A percentile compares a stretch with the other conserved stretches of the same genome.
Evolutionary conservation across 495 filamentous ascomycete genomes (phyloP).

Genomic region (Penicillium taxi): DNA sequence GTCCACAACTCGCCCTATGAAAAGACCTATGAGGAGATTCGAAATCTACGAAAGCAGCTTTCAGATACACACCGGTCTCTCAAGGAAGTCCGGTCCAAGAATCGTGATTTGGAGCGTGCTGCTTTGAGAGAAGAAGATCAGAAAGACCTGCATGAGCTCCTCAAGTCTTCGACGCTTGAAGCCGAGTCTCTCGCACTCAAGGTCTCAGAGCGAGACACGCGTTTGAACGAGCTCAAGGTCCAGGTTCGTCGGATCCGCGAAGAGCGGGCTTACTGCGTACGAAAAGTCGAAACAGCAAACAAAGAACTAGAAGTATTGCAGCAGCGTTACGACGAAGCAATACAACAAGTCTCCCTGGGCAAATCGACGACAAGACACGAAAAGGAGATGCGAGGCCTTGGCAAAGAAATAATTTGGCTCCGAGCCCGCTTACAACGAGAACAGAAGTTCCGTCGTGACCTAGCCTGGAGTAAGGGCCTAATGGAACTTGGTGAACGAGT

Average conservation of each 20-base stretch:
- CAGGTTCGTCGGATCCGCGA: constrained; percentile 51
- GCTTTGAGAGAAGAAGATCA: constrained; percentile 51
- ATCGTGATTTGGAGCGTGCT: constrained; percentile 39
- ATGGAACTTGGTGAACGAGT: constrained; percentile 72
- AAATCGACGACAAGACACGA: constrained; percentile 54
- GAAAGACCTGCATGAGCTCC: constrained; percentile 55
- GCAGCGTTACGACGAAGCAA: constrained; percentile 43
- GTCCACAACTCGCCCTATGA: constrained; percentile 45
- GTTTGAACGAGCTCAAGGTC: constrained; percentile 47
- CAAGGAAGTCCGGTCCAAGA: constrained; percentile 48
- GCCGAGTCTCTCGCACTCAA: constrained; percentile 56
- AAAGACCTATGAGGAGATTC: constrained; percentile 53
- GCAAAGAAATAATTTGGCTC: constrained; percentile 85
- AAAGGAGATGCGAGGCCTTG: constrained; percentile 74
- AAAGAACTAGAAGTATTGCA: constrained; percentile 50
- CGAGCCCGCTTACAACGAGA: constrained; percentile 70
- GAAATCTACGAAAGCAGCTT: constrained; percentile 54
- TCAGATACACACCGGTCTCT: constrained; percentile 52
- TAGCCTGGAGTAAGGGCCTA: constrained; percentile 72
- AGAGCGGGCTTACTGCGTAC: constrained; percentile 45
- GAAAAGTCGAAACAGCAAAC: constrained; percentile 39
- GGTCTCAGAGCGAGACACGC: constrained; percentile 44
- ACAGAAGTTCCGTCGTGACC: constrained; percentile 64
- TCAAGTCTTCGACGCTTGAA: constrained; percentile 59
- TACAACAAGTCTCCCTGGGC: constrained; percentile 34